phyloP scores from a whole-genome alignment of 257 asterid species.

The Ilex aquifolium region DNA sequence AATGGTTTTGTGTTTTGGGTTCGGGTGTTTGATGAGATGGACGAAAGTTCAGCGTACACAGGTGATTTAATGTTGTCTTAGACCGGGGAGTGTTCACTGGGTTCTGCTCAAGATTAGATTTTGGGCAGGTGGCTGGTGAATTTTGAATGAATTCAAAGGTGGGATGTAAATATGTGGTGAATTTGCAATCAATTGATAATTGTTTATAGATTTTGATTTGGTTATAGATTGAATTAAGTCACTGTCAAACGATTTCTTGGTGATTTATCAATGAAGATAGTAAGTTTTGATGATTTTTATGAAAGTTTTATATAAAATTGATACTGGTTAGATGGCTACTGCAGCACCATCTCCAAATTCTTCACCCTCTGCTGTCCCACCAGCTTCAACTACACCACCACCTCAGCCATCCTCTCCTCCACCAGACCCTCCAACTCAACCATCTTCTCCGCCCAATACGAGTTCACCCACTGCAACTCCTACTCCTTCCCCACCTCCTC shows the following conservation, averaged over 20 bases:
- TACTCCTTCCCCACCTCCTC: slow-evolving; percentile 9
- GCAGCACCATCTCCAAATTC: slow-evolving; percentile 30
- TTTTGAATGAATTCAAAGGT: not conserved
- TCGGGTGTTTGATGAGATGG: too few relatives aligned
- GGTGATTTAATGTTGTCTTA: slow-evolving; percentile 17
- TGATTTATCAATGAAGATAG: slow-evolving; percentile 3
- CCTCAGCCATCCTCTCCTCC: slow-evolving; percentile 12
- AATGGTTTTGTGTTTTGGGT: not conserved
- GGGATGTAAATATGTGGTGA: too few relatives aligned
- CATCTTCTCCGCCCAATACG: slow-evolving; percentile 8
- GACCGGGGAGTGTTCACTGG: slow-evolving; percentile 11
- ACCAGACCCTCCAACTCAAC: slow-evolving; percentile 3
- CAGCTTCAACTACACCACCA: slow-evolving; percentile 19
- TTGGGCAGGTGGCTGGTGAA: slow-evolving; percentile 7
- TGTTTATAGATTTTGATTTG: not conserved
- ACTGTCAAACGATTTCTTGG: not conserved
- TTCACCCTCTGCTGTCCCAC: slow-evolving; percentile 22
- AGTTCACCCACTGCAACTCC: slow-evolving; percentile 10
- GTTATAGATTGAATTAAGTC: not conserved
- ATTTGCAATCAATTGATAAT: too few relatives aligned
- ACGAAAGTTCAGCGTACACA: too few relatives aligned
- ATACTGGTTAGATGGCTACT: slow-evolving; percentile 36
- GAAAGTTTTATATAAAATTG: slow-evolving; percentile 16
- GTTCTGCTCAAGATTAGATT: slow-evolving; percentile 18
- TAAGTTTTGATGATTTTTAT: slow-evolving; percentile 15